Percentiles rank a stretch among this genome's conserved stretches.
These are phyloP conservation scores for Prosopis cineraria DNA, from an alignment of 306 rosid species.

Conservation along the genomic window DNA sequence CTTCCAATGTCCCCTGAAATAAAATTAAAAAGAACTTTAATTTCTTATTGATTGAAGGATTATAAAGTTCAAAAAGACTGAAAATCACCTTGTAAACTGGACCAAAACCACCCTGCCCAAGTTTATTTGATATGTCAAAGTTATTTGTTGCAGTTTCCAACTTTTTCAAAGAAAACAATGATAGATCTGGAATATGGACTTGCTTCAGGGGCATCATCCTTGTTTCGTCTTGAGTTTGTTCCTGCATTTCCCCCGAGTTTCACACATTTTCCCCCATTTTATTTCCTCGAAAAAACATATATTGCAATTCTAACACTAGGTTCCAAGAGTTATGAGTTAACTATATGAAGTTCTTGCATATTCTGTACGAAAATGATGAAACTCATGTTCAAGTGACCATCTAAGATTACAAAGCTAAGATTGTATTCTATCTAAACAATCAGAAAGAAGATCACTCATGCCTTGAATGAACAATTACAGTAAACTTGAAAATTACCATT, in stretches of 20 bases:
- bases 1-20: no score
- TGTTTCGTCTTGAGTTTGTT: no score
- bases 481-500: neutral
- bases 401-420: neutral
- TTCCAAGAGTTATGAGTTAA: neutral
- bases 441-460: neutral
- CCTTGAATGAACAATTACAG: neutral
- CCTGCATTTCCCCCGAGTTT: neutral
- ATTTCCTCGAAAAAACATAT: neutral
- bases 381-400: neutral
- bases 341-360: neutral
- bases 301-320: neutral
- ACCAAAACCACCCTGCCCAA: no score
- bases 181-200: neutral
- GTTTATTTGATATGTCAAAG: no score
- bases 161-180: neutral
- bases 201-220: neutral
- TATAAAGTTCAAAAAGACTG: no score
- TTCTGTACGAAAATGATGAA: neutral
- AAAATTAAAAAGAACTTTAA: no score
- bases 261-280: neutral
- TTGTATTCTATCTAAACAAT: neutral
- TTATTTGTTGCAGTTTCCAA: no score
- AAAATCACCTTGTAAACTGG: no score
- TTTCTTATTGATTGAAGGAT: no score